Base-by-base conservation (phyloP, 257 asterid genomes). In the Handroanthus guayacan region DNA sequence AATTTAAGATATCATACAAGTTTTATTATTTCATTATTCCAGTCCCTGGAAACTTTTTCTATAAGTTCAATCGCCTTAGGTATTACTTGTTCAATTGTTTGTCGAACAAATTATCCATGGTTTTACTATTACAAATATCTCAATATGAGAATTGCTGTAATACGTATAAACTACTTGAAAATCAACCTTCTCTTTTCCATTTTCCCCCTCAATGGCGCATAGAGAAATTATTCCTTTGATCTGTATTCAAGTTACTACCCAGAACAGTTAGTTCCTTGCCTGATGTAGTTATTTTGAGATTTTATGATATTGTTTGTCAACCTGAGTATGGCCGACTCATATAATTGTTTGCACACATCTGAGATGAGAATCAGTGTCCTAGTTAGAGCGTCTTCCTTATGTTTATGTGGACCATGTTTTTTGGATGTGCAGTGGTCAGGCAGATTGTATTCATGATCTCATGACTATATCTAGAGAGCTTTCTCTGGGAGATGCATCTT, bases 51-150 rank as follows among this genome's bases (percentile, higher is more conserved):
- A 71, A 95, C 98, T 76, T 94, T 95, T 84, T 94, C 99, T 13
- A 91, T 89, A 74, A 95, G 99, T 85, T 89, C 99, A 95, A 90
- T 86, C 98, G 99, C 82, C 86, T 95, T 71, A 95, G 99, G 99
- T 95, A 86, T 75, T 78, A 20, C 80, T 81, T 80, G 45, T 70
- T 67, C 48, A 62, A 52, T 67, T 64, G 18, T 31, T 43, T 74
- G 48, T 31, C 8, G 36, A 74, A 51, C 36, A 7, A 25, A 44
- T 61, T 51, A 73, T 62, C 45, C 76, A 57, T 67, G 62, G 62
- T 36, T 34, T 60, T 57, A 57, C 13, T 52, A 38, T n/a, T 20
- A n/a, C 37, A 62, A 51, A 48, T 45, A 47, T 66, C 18, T 61
- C 50, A 37, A 9, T 76, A 34, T 64, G 47, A 44, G 38, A 9